Base-by-base conservation (phyloP, 2,329 filamentous ascomycete genomes). In the Mycosphaerella arachidis region DNA sequence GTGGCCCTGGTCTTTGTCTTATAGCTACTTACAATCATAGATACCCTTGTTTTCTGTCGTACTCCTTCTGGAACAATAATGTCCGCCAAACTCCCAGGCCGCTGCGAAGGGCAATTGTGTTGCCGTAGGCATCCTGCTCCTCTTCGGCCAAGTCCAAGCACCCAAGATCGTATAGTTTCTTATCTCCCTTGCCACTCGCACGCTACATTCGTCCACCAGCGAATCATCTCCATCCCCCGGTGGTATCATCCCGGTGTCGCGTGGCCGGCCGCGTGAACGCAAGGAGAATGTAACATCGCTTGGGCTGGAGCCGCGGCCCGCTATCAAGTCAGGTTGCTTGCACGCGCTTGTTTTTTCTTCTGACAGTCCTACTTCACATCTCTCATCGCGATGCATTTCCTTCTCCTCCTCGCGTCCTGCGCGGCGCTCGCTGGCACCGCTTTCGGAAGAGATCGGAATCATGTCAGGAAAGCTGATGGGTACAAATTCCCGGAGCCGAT, bases 351-450 rank as follows among this genome's bases (percentile, higher is more conserved):
- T 43, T 43, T 18, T 13, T 43, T 43, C 16, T 43, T 18, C 8
- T n/a, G 24, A 24, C 24, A 43, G 2, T 18, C 13, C 40, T n/a
- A 18, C 40, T 43, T n/a, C 8, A 6, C n/a, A 8, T 43, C 40
- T 43, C n/a, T 43, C 40, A 4, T 43, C 5, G n/a, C 40, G 18
- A 18, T 43, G 40, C 40, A 43, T 43, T 43, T 43, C 40, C 40
- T 43, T 18, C 40, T 16, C n/a, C 1, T 43, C n/a, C 40, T 43
- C 40, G 40, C 40, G 40, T n/a, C 40, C 40, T 43, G 40, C 31
- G 51, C 51, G 37, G 51, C 51, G 37, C 48, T 57, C 20, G 55
- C 48, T n/a, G 48, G 55, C 33, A 53, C 27, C 3, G 31, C 55
- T 5, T 20, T 57, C 27, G 48, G 48, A 7, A 57, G 46, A 20